Conservation (phyloP, 139 green algal genomes). For the Haematococcus lacustris region DNA sequence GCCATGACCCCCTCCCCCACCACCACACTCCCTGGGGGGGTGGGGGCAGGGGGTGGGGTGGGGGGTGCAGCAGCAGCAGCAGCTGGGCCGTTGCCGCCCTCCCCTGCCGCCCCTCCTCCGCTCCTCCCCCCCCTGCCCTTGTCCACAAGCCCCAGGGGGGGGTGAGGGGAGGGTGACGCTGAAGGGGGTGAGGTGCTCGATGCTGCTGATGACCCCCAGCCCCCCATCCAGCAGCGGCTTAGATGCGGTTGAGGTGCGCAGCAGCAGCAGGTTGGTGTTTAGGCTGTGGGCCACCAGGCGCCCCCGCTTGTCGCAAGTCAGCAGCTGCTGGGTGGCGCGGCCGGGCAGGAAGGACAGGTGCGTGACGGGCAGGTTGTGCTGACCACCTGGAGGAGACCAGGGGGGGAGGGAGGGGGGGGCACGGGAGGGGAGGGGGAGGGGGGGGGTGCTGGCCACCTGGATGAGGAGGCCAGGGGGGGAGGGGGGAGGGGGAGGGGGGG, state of each 20-base stretch:
- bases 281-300: conserved; percentile 27
- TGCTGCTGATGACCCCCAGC: conserved; percentile 16
- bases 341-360: conserved; percentile 36
- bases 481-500: too few relatives aligned
- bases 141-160: neutral
- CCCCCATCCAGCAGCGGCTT: conserved; percentile 21
- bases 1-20: conserved; percentile 42
- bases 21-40: neutral
- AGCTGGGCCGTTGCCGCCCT: neutral
- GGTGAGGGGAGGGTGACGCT: neutral
- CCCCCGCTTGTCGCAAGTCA: conserved; percentile 28
- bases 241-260: conserved; percentile 21
- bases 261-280: conserved; percentile 9
- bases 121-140: neutral
- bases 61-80: neutral
- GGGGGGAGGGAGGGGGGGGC: too few relatives aligned
- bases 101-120: neutral
- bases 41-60: neutral
- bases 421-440: too few relatives aligned
- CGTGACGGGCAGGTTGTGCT: conserved; percentile 23
- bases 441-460: too few relatives aligned
- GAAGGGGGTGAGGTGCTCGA: conserved; percentile 41
- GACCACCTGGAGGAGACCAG: neutral
- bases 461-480: too few relatives aligned
- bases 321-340: conserved; percentile 7